Base-by-base conservation (phyloP, 768 basidiomycete genomes). In the Boletus fagicola region DNA sequence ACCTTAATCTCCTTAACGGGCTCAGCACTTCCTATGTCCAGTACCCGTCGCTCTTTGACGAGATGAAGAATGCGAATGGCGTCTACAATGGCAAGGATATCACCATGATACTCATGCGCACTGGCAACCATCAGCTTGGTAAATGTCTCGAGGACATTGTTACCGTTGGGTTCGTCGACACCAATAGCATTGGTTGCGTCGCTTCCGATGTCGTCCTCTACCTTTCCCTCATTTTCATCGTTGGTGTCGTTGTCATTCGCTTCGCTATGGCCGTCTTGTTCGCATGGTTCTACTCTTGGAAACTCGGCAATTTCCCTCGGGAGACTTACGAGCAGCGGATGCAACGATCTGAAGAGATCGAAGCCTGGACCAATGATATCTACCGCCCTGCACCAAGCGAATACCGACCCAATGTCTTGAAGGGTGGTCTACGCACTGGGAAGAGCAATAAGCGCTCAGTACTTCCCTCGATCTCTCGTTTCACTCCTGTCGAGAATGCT, bases 191-290 rank as follows among this genome's bases (percentile, higher is more conserved):
- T 62, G 97, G 97, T 22, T 99, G 97, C 66, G 92, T 98, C 57
- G 95, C 96, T 8, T 97, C 96, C 8, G 80, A 87, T 56, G 89
- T 99, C 62, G 94, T 98, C 38, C 88, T 98, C 56, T 96, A 94
- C 72, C 80, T 96, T 55, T 98, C 96, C 47, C 86, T 98, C 65
- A 83, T 94, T 62, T 97, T 98, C 82, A 98, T 99, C 71, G 88
- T 96, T 61, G 96, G 96, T 58, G 96, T 98, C 59, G 96, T 98
- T 61, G 81, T 84, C 53, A 94, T 97, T 71, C 91, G 94, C 36
- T 99, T 98, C 76, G 78, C 83, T 64, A 96, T 98, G 94, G 97
- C 97, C 47, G 91, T 97, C 68, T 80, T 96, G 71, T 99, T 98
- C 74, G 82, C 90, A 26, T 99, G 97, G 97, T 98, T 98, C 82